A percentile compares a stretch with the other conserved stretches of the same genome.
phyloP scores from a whole-genome alignment of 2,329 filamentous ascomycete species.

The Podosphaera xanthii region DNA sequence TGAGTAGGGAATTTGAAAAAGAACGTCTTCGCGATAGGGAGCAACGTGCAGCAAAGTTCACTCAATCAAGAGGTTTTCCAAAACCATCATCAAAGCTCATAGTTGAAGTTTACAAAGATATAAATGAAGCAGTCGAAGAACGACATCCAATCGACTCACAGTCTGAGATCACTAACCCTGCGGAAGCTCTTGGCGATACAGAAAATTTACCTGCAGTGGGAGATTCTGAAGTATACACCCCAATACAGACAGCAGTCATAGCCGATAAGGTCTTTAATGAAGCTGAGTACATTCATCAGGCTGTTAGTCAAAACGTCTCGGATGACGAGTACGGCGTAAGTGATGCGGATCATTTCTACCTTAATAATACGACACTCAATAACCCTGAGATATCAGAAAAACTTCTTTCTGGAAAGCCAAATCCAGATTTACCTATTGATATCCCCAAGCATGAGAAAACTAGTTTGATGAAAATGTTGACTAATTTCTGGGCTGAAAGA shows the following conservation, averaged over 20 bases:
- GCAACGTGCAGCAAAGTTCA: conserved; percentile 55
- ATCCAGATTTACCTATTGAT: conserved; percentile 40
- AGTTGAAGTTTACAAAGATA: conserved; percentile 86
- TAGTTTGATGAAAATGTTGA: conserved; percentile 83
- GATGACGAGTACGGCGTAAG: conserved; percentile 47
- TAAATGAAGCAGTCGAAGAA: conserved; percentile 79
- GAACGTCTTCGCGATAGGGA: conserved; percentile 72
- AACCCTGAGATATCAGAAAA: conserved; percentile 39
- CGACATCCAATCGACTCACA: conserved; percentile 44
- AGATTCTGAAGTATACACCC: conserved; percentile 9
- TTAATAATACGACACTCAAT: conserved; percentile 44
- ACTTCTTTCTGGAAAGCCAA: conserved; percentile 28
- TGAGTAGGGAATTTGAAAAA: conserved; percentile 77
- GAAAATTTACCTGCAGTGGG: conserved; percentile 9
- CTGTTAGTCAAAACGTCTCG: conserved; percentile 34
- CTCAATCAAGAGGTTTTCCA: conserved; percentile 59
- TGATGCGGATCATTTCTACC: conserved; percentile 46
- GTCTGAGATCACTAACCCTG: conserved; percentile 16
- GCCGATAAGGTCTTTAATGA: conserved; percentile 14
- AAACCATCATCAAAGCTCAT: conserved; percentile 85
- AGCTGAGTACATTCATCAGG: conserved; percentile 23
- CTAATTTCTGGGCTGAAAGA: conserved; percentile 94
- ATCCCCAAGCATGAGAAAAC: conserved; percentile 83
- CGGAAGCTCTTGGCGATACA: conserved; percentile 7
- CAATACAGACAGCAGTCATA: conserved; percentile 12